Evolutionary conservation across 2,329 filamentous ascomycete genomes (phyloP).

Genomic region (Penicillium sp.): DNA sequence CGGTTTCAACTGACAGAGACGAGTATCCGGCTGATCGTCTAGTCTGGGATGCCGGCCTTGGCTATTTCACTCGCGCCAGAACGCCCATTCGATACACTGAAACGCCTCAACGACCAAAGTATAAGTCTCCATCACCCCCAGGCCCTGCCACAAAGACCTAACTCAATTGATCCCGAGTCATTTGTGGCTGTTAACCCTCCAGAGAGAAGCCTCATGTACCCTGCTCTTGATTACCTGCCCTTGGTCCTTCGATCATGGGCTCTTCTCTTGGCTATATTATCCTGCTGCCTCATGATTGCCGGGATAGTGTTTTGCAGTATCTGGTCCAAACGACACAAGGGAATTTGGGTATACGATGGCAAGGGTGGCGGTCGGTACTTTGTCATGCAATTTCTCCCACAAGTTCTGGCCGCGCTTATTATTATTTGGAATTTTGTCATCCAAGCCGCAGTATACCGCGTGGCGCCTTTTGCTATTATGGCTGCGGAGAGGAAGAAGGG

Average conservation of each 20-base stretch:
- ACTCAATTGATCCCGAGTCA: constrained; percentile 39
- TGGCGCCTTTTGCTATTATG: constrained; percentile 77
- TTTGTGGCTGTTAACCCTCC: constrained; percentile 51
- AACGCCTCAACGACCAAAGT: constrained; percentile 36
- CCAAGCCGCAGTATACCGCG: constrained; percentile 70
- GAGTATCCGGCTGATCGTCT: constrained; percentile 55
- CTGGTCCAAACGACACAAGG: constrained; percentile 62
- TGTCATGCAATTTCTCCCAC: constrained; percentile 80
- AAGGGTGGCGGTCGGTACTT: constrained; percentile 78
- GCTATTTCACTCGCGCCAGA: constrained; percentile 39
- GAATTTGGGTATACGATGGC: constrained; percentile 66
- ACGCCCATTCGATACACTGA: constrained; percentile 29
- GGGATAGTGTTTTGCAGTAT: constrained; percentile 71
- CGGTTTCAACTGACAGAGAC: constrained; percentile 32
- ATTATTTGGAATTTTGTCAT: constrained; percentile 77
- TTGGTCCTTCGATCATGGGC: constrained; percentile 66
- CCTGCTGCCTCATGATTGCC: constrained; percentile 69
- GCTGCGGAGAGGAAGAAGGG: constrained; percentile 60
- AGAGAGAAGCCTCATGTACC: constrained; percentile 45
- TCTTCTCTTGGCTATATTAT: constrained; percentile 54
- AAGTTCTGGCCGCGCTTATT: constrained; percentile 68
- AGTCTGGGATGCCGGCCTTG: constrained; percentile 48
- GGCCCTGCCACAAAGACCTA: constrained; percentile 31
- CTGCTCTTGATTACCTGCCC: constrained; percentile 68
- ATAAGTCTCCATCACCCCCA: constrained; percentile 34